phyloP scores from a whole-genome alignment of 768 basidiomycete genomes.

The Lentinula aciculospora region DNA sequence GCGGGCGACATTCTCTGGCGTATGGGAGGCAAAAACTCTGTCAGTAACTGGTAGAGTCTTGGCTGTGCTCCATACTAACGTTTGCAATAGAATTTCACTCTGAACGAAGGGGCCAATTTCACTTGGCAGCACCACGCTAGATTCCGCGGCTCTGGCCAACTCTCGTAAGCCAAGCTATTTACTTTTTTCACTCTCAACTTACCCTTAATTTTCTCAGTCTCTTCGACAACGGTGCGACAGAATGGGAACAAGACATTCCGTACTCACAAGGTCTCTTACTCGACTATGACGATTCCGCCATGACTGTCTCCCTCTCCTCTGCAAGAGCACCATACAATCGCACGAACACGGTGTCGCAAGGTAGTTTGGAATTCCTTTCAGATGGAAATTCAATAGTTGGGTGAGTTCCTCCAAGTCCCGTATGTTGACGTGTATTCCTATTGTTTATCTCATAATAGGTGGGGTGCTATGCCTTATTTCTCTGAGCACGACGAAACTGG shows the following conservation, averaged over 20 bases:
- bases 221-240: slow-evolving; percentile 2
- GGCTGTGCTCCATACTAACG: not conserved
- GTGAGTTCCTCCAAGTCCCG: not conserved
- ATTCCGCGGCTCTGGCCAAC: slow-evolving; percentile 5
- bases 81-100: slow-evolving; percentile 8
- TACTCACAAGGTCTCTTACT: slow-evolving; percentile 3
- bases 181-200: not conserved
- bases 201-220: not conserved
- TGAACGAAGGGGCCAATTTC: slow-evolving; percentile 10
- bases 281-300: not conserved
- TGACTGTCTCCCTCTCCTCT: not conserved
- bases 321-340: not conserved
- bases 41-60: not conserved
- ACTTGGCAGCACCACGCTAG: slow-evolving; percentile 15
- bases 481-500: not conserved
- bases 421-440: not conserved
- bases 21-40: slow-evolving; percentile 14
- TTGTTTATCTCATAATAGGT: not conserved
- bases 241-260: not conserved
- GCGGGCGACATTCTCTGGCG: slow-evolving; percentile 16
- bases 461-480: not conserved
- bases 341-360: not conserved
- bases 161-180: not conserved
- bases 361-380: not conserved
- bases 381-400: slow-evolving; percentile 1